Evolutionary conservation across 2,329 filamentous ascomycete species (phyloP), one percentile per base, ranked within the genome.

Genomic region (Escovopsis sp.): DNA sequence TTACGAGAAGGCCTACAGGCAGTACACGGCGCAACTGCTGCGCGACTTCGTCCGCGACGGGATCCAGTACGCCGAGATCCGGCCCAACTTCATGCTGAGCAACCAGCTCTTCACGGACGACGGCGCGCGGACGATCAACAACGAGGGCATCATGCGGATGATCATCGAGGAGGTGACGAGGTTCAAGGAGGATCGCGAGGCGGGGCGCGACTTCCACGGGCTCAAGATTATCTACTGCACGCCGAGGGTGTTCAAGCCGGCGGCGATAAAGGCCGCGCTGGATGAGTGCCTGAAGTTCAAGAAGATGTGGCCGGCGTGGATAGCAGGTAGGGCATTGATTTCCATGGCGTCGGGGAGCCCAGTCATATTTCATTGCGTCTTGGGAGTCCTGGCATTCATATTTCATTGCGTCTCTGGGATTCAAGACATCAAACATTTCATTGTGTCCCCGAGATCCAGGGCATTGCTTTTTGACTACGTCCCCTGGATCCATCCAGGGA

Each of bases 181-280:
- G 1, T 78, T 76, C 27, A 53, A 63, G 39, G 41, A 37, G 0
- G 39, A 60, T 3, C 43, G 53, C 0, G 19, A 33, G 8, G 23
- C 42, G 18, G 43, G 43, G 11, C 39, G 58, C 13, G 61, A 62
- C 35, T 77, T 81, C 44, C 70, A 70, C 14, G 76, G 76, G 1
- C 58, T 82, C 41, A 81, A 80, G 53, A 69, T 82, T 41, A 78
- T 82, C 26, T 82, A 81, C 51, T 80, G 77, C 52, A 76, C 75
- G 1, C 77, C 77, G 1, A 61, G 77, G 5, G 75, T 70, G 0
- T 77, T 80, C 33, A 45, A 56, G 0, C 60, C 56, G 4, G 35
- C 50, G 0, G 48, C 59, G 33, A 70, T 81, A 38, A 49, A 58
- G 32, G 46, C 45, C 1, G 68, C 76, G 3, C 62, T 82, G 21